Percentiles rank a stretch among this genome's conserved stretches.
These are phyloP conservation scores for Lophium mytilinum DNA, from an alignment of 495 filamentous ascomycete species.

Conservation along the genomic window DNA sequence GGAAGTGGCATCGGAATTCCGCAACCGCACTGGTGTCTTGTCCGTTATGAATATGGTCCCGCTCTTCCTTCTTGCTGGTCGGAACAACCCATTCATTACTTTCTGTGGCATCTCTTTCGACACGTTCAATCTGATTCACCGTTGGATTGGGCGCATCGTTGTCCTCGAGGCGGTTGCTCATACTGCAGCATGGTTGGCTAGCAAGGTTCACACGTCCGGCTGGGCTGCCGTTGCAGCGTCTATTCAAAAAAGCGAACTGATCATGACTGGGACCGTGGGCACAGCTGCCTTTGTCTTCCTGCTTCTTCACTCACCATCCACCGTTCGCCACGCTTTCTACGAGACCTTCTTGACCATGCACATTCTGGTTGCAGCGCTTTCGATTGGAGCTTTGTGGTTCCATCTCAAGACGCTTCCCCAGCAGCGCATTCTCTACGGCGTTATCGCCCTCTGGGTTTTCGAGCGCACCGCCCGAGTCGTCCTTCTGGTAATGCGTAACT, in stretches of 20 bases:
- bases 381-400: constrained; percentile 58
- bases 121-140: constrained; percentile 89
- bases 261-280: constrained; percentile 30
- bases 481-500: constrained; percentile 64
- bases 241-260: constrained; percentile 20
- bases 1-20: constrained; percentile 51
- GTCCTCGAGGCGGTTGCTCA: constrained; percentile 70
- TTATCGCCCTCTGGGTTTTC: constrained; percentile 66
- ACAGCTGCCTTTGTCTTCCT: constrained; percentile 51
- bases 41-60: constrained; percentile 75
- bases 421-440: constrained; percentile 55
- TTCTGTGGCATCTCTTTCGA: constrained; percentile 86
- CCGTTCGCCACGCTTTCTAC: constrained; percentile 88
- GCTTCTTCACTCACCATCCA: constrained; percentile 54
- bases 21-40: constrained; percentile 69
- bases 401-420: constrained; percentile 60
- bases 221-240: constrained; percentile 46
- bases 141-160: constrained; percentile 88
- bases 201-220: constrained; percentile 54
- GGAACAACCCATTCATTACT: constrained; percentile 62
- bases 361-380: constrained; percentile 56
- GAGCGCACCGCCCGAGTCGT: constrained; percentile 65
- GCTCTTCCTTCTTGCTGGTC: constrained; percentile 55
- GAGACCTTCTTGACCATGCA: constrained; percentile 86
- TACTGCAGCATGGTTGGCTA: constrained; percentile 59